phyloP scores from a whole-genome alignment of 2,329 filamentous ascomycete species.

The Elsinoe australis region DNA sequence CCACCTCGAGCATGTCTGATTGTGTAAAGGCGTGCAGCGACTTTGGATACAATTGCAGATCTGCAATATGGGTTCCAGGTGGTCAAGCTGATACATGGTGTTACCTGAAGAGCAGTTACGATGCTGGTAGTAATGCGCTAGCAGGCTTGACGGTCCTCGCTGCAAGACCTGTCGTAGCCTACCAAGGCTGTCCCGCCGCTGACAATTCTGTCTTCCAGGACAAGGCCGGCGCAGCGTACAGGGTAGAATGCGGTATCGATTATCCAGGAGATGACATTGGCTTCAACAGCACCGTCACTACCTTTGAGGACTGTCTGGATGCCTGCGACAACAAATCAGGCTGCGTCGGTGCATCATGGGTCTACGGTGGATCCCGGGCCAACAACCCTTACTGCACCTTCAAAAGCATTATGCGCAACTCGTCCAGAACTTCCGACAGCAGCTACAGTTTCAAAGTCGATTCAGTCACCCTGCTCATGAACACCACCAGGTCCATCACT shows the following conservation, averaged over 20 bases:
- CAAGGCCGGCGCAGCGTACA: not conserved
- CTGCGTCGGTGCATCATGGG: not conserved
- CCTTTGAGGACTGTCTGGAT: not conserved
- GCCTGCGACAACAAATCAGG: not conserved
- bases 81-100: constrained; percentile 6
- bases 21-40: constrained; percentile 6
- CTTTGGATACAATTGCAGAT: not conserved
- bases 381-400: not conserved
- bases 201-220: constrained; percentile 7
- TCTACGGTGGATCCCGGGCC: not conserved
- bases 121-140: not conserved
- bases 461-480: not conserved
- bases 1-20: not conserved
- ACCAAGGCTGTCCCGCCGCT: constrained; percentile 4
- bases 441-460: constrained; percentile 4
- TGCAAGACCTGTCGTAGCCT: not conserved
- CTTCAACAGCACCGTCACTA: not conserved
- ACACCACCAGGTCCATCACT: too few relatives aligned
- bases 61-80: not conserved
- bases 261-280: not conserved
- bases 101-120: constrained; percentile 8
- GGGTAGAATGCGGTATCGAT: constrained; percentile 5
- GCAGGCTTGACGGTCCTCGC: constrained; percentile 1
- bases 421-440: not conserved
- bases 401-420: not conserved